Evolutionary conservation across 768 basidiomycete genomes (phyloP).

Genomic region (Mycena alexandri): DNA sequence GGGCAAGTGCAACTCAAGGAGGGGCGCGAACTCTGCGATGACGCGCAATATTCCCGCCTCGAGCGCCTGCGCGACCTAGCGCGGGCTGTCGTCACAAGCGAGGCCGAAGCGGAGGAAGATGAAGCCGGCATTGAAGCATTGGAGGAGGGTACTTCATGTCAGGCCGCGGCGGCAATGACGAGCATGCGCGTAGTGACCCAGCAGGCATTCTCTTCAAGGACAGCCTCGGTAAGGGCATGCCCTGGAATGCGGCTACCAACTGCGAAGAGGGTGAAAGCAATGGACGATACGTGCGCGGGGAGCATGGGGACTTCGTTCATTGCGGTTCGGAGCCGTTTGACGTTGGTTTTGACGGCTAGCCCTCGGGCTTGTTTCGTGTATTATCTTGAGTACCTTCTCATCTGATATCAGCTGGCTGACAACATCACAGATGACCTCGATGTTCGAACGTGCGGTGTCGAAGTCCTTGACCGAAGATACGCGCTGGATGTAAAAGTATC

Average conservation of each 20-base stretch:
- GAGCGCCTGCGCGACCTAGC: conserved; percentile 27
- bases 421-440: conserved; percentile 3
- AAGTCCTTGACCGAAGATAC: conserved; percentile 12
- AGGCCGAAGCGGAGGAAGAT: conserved; percentile 25
- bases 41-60: conserved; percentile 22
- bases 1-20: conserved; percentile 13
- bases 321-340: conserved; percentile 18
- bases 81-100: conserved; percentile 20
- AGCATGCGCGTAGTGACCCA: conserved; percentile 28
- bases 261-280: conserved; percentile 6
- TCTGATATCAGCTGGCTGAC: conserved; percentile 13
- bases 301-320: conserved; percentile 17
- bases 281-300: conserved; percentile 6
- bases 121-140: conserved; percentile 27
- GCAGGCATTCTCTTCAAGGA: conserved; percentile 23
- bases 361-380: conserved; percentile 14
- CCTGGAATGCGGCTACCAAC: conserved; percentile 21
- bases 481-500: conserved; percentile 26
- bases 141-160: neutral
- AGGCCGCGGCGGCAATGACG: neutral
- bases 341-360: too few species aligned
- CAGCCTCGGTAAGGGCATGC: conserved; percentile 23
- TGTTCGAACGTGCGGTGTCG: conserved; percentile 1
- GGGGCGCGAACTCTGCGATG: conserved; percentile 11
- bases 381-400: neutral